Base-by-base conservation (phyloP, 768 basidiomycete species). In the Termitomyces heimii region DNA sequence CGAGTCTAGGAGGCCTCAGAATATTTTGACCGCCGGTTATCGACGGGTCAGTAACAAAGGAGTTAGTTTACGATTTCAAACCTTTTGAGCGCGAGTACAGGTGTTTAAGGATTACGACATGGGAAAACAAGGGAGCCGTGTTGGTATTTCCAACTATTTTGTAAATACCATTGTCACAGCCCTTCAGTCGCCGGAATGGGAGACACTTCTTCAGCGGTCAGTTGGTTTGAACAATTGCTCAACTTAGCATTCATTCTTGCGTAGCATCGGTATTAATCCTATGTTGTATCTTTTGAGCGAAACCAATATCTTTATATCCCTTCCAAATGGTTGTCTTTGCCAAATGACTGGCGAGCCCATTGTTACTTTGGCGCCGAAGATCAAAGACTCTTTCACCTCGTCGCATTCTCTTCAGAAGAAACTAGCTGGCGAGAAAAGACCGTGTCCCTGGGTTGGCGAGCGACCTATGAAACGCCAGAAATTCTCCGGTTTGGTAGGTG, bases 291-390 rank as follows among this genome's bases (percentile, higher is more conserved):
- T 98, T 10, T 79, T 98, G 18, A 77, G 85, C 2, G 80, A 86
- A 55, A 85, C 86, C 0, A 88, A 84, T 10, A 60, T 95, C 18
- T 98, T 94, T 67, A 65, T 88, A 16, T 75, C 88, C 2, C 70
- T 97, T 22, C 88, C 89, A 0, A 96, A 97, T 65, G 84, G 82
- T 20, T 95, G 92, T 65, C 79, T 87, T 37, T 89, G 89, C 59
- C 95, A 98, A 69, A 67, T 97, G 56, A 82, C 86, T 0, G 95
- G 95, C 4, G 75, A 76, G 35, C 86, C 89, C 0, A 67, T 96
- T 24, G 73, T 84, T 61, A 71, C 62, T 31, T 20, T 56, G 37
- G 47, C 31, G 29, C 47, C 60, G 4, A 56, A 51, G 28, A 35
- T 39, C 16, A 55, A 32, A 20, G 20, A 56, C 14, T 8, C 42